These are phyloP conservation scores for Paramecium tetraurelia DNA, from an alignment of 73 alveolate genomes.

Conservation along the genomic window DNA sequence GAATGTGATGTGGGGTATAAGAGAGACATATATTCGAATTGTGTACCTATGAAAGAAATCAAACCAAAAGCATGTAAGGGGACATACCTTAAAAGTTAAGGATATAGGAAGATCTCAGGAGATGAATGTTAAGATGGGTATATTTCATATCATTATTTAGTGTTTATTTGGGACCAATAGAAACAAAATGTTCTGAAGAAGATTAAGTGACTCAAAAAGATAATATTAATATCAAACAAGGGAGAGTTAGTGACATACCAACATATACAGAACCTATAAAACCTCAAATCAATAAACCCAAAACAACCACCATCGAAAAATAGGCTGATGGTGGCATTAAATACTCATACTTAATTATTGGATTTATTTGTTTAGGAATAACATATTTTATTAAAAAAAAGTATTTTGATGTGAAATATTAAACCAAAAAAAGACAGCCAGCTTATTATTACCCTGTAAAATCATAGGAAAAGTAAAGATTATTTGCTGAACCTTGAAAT, in stretches of 20 bases:
- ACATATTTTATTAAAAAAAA: neutral
- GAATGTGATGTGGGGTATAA: slow-evolving; percentile 83
- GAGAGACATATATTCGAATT: slow-evolving; percentile 54
- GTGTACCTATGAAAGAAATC: slow-evolving; percentile 50
- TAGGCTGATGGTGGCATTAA: neutral
- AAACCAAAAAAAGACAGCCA: neutral
- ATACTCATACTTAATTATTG: neutral
- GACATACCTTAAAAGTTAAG: slow-evolving; percentile 62
- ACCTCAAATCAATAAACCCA: neutral
- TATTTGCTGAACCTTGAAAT: neutral
- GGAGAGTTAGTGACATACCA: neutral
- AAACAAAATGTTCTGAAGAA: neutral
- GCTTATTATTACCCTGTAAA: neutral
- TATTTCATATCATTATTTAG: neutral
- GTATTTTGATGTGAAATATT: neutral
- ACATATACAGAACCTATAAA: neutral
- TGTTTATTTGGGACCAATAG: neutral
- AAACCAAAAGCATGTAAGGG: slow-evolving; percentile 64
- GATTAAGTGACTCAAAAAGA: neutral
- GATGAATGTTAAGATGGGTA: slow-evolving; percentile 81
- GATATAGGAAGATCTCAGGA: slow-evolving; percentile 87
- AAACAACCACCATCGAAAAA: neutral
- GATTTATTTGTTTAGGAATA: neutral
- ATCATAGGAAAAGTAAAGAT: neutral
- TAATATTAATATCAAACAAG: neutral